Percentiles rank a stretch among this genome's conserved stretches.
These are phyloP conservation scores for Ampelocalamus luodianensis DNA, from an alignment of 176 grass and related monocot species.

Conservation along the genomic window DNA sequence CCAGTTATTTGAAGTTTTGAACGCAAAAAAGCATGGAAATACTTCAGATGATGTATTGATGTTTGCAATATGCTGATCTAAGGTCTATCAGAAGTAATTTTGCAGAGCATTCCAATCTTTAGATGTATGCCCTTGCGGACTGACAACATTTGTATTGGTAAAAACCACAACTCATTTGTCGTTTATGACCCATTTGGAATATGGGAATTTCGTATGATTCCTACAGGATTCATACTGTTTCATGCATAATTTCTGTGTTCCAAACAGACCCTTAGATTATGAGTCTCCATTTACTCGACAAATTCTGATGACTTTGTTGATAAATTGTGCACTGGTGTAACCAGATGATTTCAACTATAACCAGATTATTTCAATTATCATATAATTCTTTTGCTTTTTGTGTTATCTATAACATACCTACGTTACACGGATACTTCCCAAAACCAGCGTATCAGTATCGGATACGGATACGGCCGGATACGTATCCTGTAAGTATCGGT, in stretches of 20 bases:
- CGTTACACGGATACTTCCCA: no score
- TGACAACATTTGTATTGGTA: neutral
- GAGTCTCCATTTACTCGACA: neutral
- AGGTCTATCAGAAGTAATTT: neutral
- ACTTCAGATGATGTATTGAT: neutral
- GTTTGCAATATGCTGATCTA: neutral
- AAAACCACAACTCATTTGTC: neutral
- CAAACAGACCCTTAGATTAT: neutral
- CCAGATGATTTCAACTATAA: neutral
- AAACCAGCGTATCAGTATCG: no score
- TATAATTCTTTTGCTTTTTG: neutral
- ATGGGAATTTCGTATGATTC: neutral
- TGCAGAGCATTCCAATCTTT: neutral
- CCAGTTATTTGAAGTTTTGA: neutral
- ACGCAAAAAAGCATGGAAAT: neutral
- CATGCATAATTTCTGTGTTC: neutral
- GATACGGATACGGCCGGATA: no score
- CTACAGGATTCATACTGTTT: neutral
- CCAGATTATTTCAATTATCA: neutral
- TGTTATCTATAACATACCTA: neutral
- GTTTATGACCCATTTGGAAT: neutral
- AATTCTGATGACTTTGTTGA: neutral
- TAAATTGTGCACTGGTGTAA: neutral
- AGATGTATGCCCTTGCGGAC: neutral
- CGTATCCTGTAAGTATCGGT: no score